Evolutionary conservation across 768 basidiomycete genomes (phyloP), one percentile per base, ranked within the genome.

Genomic region (Trametes elegans): DNA sequence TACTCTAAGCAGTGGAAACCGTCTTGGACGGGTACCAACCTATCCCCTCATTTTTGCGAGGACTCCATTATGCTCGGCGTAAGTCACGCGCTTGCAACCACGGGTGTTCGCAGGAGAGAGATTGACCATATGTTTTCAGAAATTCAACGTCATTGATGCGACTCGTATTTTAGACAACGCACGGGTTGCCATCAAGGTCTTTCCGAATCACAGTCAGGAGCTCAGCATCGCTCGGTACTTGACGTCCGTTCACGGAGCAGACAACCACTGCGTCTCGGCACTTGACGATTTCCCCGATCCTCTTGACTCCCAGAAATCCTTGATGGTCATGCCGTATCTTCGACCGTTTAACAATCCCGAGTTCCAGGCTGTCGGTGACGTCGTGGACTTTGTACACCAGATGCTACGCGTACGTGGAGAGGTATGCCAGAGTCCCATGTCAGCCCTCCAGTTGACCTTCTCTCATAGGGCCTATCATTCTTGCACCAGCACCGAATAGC

Each of bases 251-350:
- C 21, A 50, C n/a, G 53, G 51, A 5, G 41, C 58, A 0, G 14
- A n/a, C 14, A 67, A 69, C 31, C 68, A 68, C 50, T 68, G 58
- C 26, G 65, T 66, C 7, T 57, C 61, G 0, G 31, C 66, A 3
- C 19, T 60, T 7, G 64, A 69, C 7, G 31, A 59, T 5, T 34
- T 68, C 11, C 19, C 44, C 4, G 64, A 67, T 43, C 61, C 63
- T 10, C 44, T 51, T 3, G 49, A 59, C 8, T n/a, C 21, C 6
- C 19, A 18, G 5, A 46, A 3, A 5, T 49, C 40, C 0, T 45
- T 63, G 3, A 39, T 70, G 31, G 61, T 71, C 16, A 69, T 66
- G 53, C 57, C 69, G 5, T 61, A 59, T 18, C 43, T 71, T 11
- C 58, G 68, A 5, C 63, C 59, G 1, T 62, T 58, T 42, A 53